Conservation (phyloP, 2,329 filamentous ascomycete genomes). For the Talaromyces piceae region DNA sequence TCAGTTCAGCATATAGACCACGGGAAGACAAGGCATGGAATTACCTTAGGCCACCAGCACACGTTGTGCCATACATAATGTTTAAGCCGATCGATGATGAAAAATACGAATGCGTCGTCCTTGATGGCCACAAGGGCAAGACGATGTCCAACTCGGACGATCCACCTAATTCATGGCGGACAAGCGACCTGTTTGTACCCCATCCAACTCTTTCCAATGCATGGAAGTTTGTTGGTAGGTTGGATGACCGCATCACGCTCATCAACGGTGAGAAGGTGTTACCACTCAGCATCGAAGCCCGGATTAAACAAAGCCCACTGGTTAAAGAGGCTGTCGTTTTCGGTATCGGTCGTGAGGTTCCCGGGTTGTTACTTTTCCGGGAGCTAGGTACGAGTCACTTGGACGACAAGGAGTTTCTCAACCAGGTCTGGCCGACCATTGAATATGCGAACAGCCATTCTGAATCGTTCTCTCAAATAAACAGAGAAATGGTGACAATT, state of each 20-base stretch:
- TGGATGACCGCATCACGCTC: conserved; percentile 43
- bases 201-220: conserved; percentile 2
- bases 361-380: conserved; percentile 3
- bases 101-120: conserved; percentile 3
- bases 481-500: conserved; percentile 34
- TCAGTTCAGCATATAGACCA: background rate
- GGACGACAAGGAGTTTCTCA: conserved; percentile 26
- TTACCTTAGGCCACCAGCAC: conserved; percentile 1
- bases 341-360: conserved; percentile 26
- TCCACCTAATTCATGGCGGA: background rate
- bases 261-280: conserved; percentile 46
- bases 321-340: conserved; percentile 54
- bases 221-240: conserved; percentile 36
- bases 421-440: conserved; percentile 31
- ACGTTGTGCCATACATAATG: conserved; percentile 3
- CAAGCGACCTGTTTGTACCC: conserved; percentile 1
- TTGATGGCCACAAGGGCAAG: conserved; percentile 3
- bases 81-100: conserved; percentile 2
- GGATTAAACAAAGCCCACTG: conserved; percentile 44
- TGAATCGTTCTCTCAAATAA: conserved; percentile 39
- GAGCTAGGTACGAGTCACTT: conserved; percentile 1
- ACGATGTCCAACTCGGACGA: conserved; percentile 1
- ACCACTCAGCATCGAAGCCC: conserved; percentile 45
- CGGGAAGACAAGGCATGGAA: conserved; percentile 7
- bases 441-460: conserved; percentile 33